phyloP scores from a whole-genome alignment of 768 basidiomycete genomes.

The Kwoniella heveanensis region DNA sequence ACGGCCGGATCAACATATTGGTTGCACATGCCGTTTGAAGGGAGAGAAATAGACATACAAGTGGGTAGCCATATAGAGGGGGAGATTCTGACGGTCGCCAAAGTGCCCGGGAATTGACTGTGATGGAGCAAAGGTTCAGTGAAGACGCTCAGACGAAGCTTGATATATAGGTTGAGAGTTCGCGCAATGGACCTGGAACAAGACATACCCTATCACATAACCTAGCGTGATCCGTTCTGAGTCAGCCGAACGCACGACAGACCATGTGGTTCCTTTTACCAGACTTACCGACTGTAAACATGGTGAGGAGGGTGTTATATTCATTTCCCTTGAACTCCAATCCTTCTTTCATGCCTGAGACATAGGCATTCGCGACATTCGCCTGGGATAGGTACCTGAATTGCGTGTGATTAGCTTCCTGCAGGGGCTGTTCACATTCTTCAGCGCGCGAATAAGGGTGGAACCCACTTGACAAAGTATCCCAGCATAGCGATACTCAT shows the following conservation, averaged over 20 bases:
- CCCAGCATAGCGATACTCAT: conserved; percentile 22
- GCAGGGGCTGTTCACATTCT: no score
- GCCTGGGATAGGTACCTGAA: conserved; percentile 10
- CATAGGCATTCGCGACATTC: conserved; percentile 29
- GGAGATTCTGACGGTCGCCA: conserved; percentile 13
- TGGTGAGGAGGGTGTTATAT: conserved; percentile 24
- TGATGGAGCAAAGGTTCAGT: not conserved
- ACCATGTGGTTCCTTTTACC: no score
- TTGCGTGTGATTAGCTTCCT: not conserved
- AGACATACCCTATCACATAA: conserved; percentile 15
- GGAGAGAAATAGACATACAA: not conserved
- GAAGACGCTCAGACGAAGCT: no score
- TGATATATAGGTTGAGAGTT: no score
- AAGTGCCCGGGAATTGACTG: conserved; percentile 17
- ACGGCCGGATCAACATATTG: no score
- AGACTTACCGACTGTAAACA: conserved; percentile 10
- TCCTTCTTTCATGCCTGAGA: conserved; percentile 39
- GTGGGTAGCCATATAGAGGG: conserved; percentile 18
- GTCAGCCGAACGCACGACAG: no score
- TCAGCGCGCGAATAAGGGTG: not conserved
- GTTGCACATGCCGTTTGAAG: not conserved
- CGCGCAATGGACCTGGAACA: not conserved
- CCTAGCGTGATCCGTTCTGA: no score
- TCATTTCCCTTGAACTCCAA: conserved; percentile 36
- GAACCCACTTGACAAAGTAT: conserved; percentile 23